A percentile compares a stretch with the other conserved stretches of the same genome.
Evolutionary conservation across 495 filamentous ascomycete species (phyloP).

Genomic region (Jackrogersella minutella): DNA sequence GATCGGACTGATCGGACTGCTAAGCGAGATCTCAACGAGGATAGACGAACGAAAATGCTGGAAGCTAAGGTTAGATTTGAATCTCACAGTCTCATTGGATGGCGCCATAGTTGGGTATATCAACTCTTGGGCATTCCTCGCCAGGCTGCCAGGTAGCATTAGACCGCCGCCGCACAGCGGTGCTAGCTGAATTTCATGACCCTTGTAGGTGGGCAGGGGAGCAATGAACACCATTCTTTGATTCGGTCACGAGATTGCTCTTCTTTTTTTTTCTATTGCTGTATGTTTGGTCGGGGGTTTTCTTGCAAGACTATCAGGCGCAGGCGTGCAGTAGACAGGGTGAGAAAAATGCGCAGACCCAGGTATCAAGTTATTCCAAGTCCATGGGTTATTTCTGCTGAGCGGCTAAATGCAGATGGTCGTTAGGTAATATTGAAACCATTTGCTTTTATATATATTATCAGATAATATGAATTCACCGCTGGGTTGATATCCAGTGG

Average conservation of each 20-base stretch:
- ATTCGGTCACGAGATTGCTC: not conserved
- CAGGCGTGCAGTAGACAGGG: too few species aligned
- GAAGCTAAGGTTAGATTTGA: not conserved
- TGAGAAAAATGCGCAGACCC: too few species aligned
- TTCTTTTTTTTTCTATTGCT: not conserved
- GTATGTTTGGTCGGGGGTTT: too few species aligned
- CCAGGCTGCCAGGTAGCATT: not conserved
- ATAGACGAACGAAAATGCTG: not conserved
- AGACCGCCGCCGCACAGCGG: not conserved
- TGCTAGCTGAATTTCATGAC: conserved; percentile 2
- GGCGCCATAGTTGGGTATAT: not conserved
- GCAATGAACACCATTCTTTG: conserved; percentile 11
- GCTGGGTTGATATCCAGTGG: too few species aligned
- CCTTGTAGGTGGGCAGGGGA: conserved; percentile 27
- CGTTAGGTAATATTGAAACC: too few species aligned
- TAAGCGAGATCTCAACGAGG: not conserved
- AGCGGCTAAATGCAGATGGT: too few species aligned
- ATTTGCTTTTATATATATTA: too few species aligned
- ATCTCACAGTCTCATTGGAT: not conserved
- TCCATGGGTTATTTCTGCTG: too few species aligned
- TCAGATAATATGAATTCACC: too few species aligned
- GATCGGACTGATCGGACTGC: not conserved
- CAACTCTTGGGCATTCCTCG: not conserved
- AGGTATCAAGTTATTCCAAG: too few species aligned
- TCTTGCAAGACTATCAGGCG: too few species aligned